Percentiles rank a stretch among this genome's conserved stretches.
Conservation (phyloP, 441 rosid species). For the Gossypium davidsonii region DNA sequence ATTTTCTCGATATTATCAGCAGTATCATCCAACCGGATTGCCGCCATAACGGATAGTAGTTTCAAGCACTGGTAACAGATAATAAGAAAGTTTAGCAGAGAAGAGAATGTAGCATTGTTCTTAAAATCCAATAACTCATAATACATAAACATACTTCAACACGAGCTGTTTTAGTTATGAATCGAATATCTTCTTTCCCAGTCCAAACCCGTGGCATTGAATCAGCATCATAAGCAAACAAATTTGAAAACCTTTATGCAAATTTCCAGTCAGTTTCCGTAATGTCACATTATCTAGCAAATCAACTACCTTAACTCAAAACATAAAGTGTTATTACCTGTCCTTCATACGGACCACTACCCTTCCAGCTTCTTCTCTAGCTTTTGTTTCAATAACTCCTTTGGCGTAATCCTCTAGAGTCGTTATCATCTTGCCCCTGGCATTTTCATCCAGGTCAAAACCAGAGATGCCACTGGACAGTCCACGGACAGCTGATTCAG, state of each 20-base stretch:
- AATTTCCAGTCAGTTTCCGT: conserved; percentile 4
- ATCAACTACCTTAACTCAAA: conserved; percentile 11
- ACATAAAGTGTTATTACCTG: conserved; percentile 39
- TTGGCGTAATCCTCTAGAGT: conserved; percentile 55
- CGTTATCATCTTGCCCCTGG: conserved; percentile 49
- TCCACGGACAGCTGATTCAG: conserved; percentile 60
- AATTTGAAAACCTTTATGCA: conserved; percentile 61
- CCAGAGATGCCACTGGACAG: conserved; percentile 62
- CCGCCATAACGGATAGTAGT: conserved; percentile 78
- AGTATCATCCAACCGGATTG: conserved; percentile 64
- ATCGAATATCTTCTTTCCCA: conserved; percentile 93
- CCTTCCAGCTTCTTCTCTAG: conserved; percentile 87
- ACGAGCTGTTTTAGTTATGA: conserved; percentile 88
- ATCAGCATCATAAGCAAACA: conserved; percentile 90
- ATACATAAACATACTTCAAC: conserved; percentile 54
- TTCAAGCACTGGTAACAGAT: conserved; percentile 63
- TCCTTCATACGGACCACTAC: conserved; percentile 88
- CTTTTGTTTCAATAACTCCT: conserved; percentile 78
- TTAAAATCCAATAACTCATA: conserved; percentile 7
- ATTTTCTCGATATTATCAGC: conserved; percentile 65
- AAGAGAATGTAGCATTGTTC: neutral
- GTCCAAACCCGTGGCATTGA: conserved; percentile 99
- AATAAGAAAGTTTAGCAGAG: conserved; percentile 21
- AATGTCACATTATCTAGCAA: conserved; percentile 7
- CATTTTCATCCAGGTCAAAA: conserved; percentile 67